Conservation (phyloP, 192 early-diverging fungal genomes). For the Haplosporangium gracile region DNA sequence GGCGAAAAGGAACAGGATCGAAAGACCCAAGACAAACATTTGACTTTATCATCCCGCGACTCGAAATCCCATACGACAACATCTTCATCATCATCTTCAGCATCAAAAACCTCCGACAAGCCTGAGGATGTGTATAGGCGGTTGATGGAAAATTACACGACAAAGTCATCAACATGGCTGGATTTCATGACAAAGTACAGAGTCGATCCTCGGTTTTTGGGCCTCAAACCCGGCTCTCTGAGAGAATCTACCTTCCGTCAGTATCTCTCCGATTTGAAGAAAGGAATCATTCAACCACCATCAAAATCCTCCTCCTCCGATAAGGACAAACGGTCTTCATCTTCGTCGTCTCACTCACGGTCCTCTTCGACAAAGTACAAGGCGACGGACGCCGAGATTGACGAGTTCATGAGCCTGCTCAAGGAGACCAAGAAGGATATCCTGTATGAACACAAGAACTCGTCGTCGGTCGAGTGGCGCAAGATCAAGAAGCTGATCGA, state of each 20-base stretch:
- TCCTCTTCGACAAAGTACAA: slow-evolving; percentile 44
- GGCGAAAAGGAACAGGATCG: background rate
- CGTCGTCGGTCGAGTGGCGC: slow-evolving; percentile 72
- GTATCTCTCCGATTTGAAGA: slow-evolving; percentile 68
- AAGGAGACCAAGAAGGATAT: slow-evolving; percentile 62
- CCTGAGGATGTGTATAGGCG: slow-evolving; percentile 68
- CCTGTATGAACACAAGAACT: slow-evolving; percentile 60
- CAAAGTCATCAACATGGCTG: slow-evolving; percentile 71
- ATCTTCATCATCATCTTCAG: slow-evolving; percentile 14
- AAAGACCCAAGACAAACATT: slow-evolving; percentile 3
- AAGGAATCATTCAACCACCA: slow-evolving; percentile 30
- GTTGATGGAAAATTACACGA: slow-evolving; percentile 70
- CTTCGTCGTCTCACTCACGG: slow-evolving; percentile 3
- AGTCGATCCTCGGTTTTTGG: slow-evolving; percentile 72
- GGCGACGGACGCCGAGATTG: slow-evolving; percentile 59
- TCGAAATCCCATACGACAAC: slow-evolving; percentile 25
- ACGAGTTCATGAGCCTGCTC: slow-evolving; percentile 73
- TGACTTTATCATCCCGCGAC: slow-evolving; percentile 1
- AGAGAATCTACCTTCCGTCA: slow-evolving; percentile 75
- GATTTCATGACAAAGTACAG: slow-evolving; percentile 81
- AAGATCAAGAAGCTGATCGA: slow-evolving; percentile 77
- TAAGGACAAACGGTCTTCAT: slow-evolving; percentile 11
- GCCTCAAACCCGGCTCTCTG: slow-evolving; percentile 68
- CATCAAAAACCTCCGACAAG: slow-evolving; percentile 22
- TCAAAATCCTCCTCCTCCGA: slow-evolving; percentile 7